These are phyloP conservation scores for Oleoguttula mirabilis DNA, from an alignment of 495 filamentous ascomycete species.

Conservation along the genomic window DNA sequence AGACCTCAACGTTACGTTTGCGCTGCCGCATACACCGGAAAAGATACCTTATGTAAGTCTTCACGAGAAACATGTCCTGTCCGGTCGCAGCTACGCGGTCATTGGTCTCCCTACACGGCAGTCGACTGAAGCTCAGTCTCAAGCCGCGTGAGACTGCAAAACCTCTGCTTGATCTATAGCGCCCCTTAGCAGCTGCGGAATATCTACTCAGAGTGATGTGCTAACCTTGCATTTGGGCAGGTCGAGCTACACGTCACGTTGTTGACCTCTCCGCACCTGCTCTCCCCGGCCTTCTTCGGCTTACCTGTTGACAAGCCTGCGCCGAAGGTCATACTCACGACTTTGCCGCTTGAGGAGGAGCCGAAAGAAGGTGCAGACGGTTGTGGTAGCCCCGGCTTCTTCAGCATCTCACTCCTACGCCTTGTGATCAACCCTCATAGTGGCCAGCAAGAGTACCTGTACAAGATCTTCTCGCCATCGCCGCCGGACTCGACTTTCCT, in stretches of 20 bases:
- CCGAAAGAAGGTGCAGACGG: constrained; percentile 39
- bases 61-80: too few relatives aligned
- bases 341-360: constrained; percentile 49
- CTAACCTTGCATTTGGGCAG: too few relatives aligned
- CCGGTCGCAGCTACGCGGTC: too few relatives aligned
- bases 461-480: constrained; percentile 88
- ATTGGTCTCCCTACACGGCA: too few relatives aligned
- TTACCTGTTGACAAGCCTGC: constrained; percentile 38
- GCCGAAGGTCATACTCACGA: constrained; percentile 72
- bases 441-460: constrained; percentile 58
- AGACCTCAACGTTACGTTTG: constrained; percentile 37
- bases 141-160: too few relatives aligned
- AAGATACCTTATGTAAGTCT: constrained; percentile 66
- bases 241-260: constrained; percentile 87
- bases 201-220: too few relatives aligned
- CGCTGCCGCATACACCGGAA: constrained; percentile 42
- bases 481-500: constrained; percentile 53
- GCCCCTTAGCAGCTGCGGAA: too few relatives aligned
- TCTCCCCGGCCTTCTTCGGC: constrained; percentile 60
- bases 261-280: constrained; percentile 60
- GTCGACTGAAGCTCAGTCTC: too few relatives aligned
- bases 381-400: constrained; percentile 65
- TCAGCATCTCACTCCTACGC: constrained; percentile 69
- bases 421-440: constrained; percentile 46
- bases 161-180: too few relatives aligned